Base-by-base conservation (phyloP, 2,329 filamentous ascomycete genomes). In the Gyromitra esculenta region DNA sequence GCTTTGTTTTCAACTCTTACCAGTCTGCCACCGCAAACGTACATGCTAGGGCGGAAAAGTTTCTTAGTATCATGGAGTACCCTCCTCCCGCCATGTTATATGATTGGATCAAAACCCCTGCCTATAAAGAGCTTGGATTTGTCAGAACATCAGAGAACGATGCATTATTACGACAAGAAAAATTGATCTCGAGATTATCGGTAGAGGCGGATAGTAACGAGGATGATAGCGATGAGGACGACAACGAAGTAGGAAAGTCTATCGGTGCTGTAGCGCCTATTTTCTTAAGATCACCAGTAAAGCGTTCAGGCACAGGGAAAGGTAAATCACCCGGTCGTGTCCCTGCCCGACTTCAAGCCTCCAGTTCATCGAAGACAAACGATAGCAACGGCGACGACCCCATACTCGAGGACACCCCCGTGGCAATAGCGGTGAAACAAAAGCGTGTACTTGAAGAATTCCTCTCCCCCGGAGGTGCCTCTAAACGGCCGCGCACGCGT, bases 281-380 rank as follows among this genome's bases (percentile, higher is more conserved):
- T 13, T 57, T 41, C 52, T 21, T 73, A n/a, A 43, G 63, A 41
- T 37, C 50, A n/a, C 48, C 62, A 39, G 43, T 25, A 45, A 50
- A 56, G 13, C 62, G 9, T 5, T 52, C 64, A 2, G 37, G 18
- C n/a, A n/a, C 48, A 21, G 15, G 48, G 7, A 78, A 76, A 18
- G 73, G 73, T 11, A 68, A 70, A 57, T 76, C 76, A 15, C 76
- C 76, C n/a, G 52, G 57, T 2, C 66, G 66, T 21, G 52, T 68
- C 6, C 66, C 57, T 9, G 73, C 48, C 7, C 73, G 35, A 11
- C 68, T 70, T 37, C 56, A 64, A 35, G 18, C 7, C 25, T 41
- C 43, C 31, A 18, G 18, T 31, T 59, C 45, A 35, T 43, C 65
- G 2, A 43, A 66, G 18, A 60, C 21, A 25, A 48, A n/a, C 2